Evolutionary conservation across 2,329 filamentous ascomycete genomes (phyloP).

Genomic region (Teratosphaeria pseudoeucalypti): DNA sequence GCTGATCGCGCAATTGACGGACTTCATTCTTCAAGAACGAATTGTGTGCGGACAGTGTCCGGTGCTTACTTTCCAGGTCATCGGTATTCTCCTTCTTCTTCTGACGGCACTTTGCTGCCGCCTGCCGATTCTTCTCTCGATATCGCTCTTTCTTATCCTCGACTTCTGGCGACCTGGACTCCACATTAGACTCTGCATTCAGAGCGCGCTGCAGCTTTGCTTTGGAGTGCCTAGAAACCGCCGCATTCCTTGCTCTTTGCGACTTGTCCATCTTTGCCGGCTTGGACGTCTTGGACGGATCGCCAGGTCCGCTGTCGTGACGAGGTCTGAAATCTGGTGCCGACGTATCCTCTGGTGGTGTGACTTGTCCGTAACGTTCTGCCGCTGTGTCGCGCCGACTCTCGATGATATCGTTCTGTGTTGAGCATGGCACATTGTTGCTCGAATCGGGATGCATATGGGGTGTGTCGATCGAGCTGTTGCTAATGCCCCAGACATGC

Average conservation of each 20-base stretch:
- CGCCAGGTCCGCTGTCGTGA: background rate
- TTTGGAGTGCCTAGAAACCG: conserved; percentile 21
- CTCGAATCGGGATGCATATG: background rate
- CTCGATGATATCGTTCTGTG: conserved; percentile 10
- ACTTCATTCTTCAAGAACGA: conserved; percentile 21
- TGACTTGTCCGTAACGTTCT: conserved; percentile 27
- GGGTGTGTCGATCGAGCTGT: background rate
- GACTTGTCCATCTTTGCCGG: conserved; percentile 10
- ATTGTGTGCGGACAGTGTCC: conserved; percentile 27
- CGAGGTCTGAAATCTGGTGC: background rate
- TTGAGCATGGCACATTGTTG: conserved; percentile 1
- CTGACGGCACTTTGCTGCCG: conserved; percentile 63
- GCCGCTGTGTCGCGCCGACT: conserved; percentile 10
- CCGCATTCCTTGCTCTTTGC: conserved; percentile 22
- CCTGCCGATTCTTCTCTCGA: conserved; percentile 60
- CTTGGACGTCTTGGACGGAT: background rate
- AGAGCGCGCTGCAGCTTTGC: conserved; percentile 9
- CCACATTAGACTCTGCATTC: background rate
- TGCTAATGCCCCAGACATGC: background rate
- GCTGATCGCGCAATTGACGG: conserved; percentile 23
- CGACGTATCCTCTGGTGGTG: conserved; percentile 21
- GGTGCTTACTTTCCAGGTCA: conserved; percentile 38
- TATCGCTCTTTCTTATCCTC: conserved; percentile 46
- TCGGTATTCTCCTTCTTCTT: conserved; percentile 54
- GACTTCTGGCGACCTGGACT: conserved; percentile 2